These are phyloP conservation scores for Pichia insulana DNA, from an alignment of 805 yeast species.

Conservation along the genomic window DNA sequence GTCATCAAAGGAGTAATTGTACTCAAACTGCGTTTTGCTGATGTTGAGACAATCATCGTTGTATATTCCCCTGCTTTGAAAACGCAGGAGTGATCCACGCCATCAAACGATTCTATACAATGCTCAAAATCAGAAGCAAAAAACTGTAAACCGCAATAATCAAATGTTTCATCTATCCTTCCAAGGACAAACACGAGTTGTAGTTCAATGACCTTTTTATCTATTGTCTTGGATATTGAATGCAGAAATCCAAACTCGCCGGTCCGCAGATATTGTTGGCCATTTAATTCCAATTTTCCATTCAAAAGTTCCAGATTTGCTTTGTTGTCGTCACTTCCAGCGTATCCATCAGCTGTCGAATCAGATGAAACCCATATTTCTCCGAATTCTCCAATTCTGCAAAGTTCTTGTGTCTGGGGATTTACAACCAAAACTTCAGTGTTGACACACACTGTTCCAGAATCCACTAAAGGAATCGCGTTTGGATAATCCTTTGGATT, in stretches of 20 bases:
- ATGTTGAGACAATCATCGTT: conserved; percentile 61
- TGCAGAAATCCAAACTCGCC: conserved; percentile 94
- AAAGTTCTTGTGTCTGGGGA: conserved; percentile 76
- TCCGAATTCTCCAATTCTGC: conserved; percentile 87
- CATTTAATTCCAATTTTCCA: conserved; percentile 55
- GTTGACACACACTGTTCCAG: conserved; percentile 93
- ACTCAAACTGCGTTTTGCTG: conserved; percentile 42
- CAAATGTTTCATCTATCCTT: conserved; percentile 77
- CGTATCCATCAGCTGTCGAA: conserved; percentile 61
- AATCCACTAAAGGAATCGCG: conserved; percentile 77
- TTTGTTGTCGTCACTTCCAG: conserved; percentile 28
- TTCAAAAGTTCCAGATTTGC: conserved; percentile 42
- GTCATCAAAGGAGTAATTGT: conserved; percentile 79
- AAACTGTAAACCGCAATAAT: conserved; percentile 82
- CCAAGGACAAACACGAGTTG: conserved; percentile 85
- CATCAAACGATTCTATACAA: conserved; percentile 44
- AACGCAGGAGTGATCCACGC: conserved; percentile 37
- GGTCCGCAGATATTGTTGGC: conserved; percentile 66
- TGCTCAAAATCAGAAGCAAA: conserved; percentile 79
- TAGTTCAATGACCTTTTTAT: conserved; percentile 31
- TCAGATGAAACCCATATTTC: conserved; percentile 96
- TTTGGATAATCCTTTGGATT: conserved; percentile 61
- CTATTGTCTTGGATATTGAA: conserved; percentile 40
- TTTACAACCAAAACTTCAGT: conserved; percentile 91
- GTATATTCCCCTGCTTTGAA: conserved; percentile 78